Evolutionary conservation across 2,329 filamentous ascomycete species (phyloP).

Genomic region (Aspergillus fischeri): DNA sequence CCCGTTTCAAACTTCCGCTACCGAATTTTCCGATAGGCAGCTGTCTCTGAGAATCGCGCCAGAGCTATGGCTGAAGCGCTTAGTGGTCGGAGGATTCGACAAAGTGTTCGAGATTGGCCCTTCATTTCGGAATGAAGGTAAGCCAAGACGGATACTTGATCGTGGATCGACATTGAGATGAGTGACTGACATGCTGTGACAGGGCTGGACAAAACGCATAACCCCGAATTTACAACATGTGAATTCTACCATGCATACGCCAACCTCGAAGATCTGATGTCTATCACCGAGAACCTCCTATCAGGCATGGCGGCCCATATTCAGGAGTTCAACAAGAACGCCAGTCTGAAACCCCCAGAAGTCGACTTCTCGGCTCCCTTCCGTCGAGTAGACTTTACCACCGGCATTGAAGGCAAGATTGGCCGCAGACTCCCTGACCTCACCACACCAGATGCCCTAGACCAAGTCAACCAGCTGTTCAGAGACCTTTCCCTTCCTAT

Average conservation of each 20-base stretch:
- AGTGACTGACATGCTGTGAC: constrained; percentile 5
- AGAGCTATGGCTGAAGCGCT: constrained; percentile 89
- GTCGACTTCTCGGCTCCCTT: constrained; percentile 58
- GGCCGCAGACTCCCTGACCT: constrained; percentile 64
- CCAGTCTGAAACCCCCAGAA: constrained; percentile 46
- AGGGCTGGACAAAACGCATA: constrained; percentile 79
- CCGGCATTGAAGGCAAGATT: constrained; percentile 67
- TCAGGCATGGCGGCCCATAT: constrained; percentile 54
- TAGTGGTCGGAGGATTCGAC: constrained; percentile 84
- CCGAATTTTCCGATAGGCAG: constrained; percentile 67
- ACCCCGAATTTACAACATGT: constrained; percentile 95
- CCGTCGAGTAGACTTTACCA: constrained; percentile 74
- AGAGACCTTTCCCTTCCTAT: constrained; percentile 45
- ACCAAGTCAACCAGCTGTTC: constrained; percentile 56
- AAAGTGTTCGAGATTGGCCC: constrained; percentile 90
- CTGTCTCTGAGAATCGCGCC: constrained; percentile 84
- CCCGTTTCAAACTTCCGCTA: constrained; percentile 76
- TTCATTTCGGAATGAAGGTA: constrained; percentile 87
- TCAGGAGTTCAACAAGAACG: constrained; percentile 38
- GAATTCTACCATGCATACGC: constrained; percentile 92
- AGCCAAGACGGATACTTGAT: background rate
- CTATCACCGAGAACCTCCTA: constrained; percentile 69
- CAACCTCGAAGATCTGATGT: constrained; percentile 69
- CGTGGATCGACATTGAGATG: background rate
- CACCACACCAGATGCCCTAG: constrained; percentile 49